A percentile compares a stretch with the other conserved stretches of the same genome.
These are phyloP conservation scores for Russula abietina DNA, from an alignment of 768 basidiomycete species.

Conservation along the genomic window DNA sequence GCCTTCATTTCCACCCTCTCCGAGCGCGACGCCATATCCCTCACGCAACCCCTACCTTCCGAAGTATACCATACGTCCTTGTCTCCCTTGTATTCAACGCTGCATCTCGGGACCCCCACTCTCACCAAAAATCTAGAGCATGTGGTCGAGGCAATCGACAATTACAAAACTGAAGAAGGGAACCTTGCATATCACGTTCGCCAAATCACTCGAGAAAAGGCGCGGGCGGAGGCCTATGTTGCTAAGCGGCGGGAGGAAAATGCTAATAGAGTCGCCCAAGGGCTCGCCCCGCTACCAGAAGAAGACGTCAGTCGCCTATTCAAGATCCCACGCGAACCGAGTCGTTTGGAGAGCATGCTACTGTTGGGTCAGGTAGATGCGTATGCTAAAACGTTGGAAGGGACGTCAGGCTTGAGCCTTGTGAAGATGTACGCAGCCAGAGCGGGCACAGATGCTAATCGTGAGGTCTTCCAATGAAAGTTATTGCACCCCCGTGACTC, in stretches of 20 bases:
- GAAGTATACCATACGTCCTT: constrained; percentile 33
- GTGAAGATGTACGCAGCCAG: constrained; percentile 83
- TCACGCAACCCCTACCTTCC: constrained; percentile 37
- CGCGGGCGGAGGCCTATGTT: constrained; percentile 70
- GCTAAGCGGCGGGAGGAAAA: constrained; percentile 90
- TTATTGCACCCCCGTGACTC: not conserved
- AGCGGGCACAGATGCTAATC: constrained; percentile 30
- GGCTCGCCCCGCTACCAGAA: constrained; percentile 79
- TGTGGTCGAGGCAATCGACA: constrained; percentile 79
- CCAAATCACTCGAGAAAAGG: constrained; percentile 82
- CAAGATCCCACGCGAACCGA: constrained; percentile 86
- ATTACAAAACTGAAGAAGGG: constrained; percentile 84
- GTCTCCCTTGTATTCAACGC: constrained; percentile 56
- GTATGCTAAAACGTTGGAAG: constrained; percentile 70
- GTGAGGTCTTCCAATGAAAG: constrained; percentile 13
- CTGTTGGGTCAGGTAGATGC: constrained; percentile 84
- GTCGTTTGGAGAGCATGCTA: constrained; percentile 79
- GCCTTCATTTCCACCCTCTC: constrained; percentile 69
- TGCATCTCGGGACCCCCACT: constrained; percentile 65
- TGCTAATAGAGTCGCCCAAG: constrained; percentile 67
- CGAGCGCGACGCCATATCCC: constrained; percentile 38
- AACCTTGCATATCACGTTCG: constrained; percentile 84
- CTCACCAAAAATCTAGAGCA: constrained; percentile 75
- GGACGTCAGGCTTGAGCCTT: constrained; percentile 50
- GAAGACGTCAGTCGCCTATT: constrained; percentile 80